Conservation (phyloP, 768 basidiomycete genomes). For the Psilocybe tampanensis region DNA sequence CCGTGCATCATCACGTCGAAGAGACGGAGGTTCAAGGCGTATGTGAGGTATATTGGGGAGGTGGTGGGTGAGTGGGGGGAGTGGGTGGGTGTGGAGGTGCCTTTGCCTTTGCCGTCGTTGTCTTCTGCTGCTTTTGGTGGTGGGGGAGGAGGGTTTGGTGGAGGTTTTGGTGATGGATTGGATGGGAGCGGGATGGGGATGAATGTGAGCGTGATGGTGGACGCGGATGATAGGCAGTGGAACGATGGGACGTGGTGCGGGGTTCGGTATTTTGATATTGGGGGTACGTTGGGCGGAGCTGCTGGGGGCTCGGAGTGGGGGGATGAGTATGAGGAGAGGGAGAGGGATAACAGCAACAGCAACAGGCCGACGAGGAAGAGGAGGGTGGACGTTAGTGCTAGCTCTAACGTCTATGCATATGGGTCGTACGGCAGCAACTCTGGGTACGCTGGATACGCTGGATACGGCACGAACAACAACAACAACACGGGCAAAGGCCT, state of each 20-base stretch:
- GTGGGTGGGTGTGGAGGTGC: conserved; percentile 93
- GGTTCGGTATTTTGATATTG: conserved; percentile 82
- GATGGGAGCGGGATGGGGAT: neutral
- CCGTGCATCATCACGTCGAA: conserved; percentile 89
- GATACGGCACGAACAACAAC: too few relatives aligned
- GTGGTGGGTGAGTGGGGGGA: conserved; percentile 79
- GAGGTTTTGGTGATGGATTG: neutral
- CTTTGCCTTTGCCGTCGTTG: conserved; percentile 54
- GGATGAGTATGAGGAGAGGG: conserved; percentile 31
- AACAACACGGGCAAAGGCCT: too few relatives aligned
- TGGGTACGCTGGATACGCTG: too few relatives aligned
- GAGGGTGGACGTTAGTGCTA: too few relatives aligned
- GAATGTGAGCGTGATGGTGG: too few relatives aligned
- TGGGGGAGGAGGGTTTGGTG: conserved; percentile 2
- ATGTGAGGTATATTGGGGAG: conserved; percentile 87
- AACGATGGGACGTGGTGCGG: conserved; percentile 85
- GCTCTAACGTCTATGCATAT: too few relatives aligned
- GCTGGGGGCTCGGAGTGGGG: conserved; percentile 61
- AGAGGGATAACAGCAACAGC: neutral
- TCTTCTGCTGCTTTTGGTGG: conserved; percentile 46
- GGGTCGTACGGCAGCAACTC: too few relatives aligned
- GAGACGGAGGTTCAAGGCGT: conserved; percentile 82
- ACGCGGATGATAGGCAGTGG: conserved; percentile 73
- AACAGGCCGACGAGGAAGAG: too few relatives aligned
- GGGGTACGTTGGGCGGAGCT: conserved; percentile 27